These are phyloP conservation scores for Dovyalis caffra DNA, from an alignment of 345 rosid species.

Conservation along the genomic window DNA sequence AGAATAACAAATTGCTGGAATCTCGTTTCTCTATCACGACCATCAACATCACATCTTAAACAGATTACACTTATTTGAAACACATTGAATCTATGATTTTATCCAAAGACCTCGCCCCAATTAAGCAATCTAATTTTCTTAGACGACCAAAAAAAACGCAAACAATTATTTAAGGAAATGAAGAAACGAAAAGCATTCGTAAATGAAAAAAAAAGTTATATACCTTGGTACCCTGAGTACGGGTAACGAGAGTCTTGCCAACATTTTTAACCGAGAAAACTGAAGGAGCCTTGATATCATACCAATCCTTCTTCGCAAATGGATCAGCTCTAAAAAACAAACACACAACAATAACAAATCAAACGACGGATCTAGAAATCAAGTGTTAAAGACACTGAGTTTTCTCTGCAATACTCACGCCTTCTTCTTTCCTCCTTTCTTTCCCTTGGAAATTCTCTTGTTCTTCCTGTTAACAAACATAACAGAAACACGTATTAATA, in stretches of 20 bases:
- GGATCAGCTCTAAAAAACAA: constrained; percentile 65
- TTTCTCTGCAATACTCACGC: constrained; percentile 42
- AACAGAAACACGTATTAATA: not conserved
- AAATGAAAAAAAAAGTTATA: not conserved
- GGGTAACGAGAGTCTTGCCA: constrained; percentile 85
- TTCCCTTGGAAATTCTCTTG: constrained; percentile 97
- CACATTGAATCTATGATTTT: not conserved
- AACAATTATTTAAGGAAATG: not conserved
- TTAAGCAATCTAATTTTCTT: not conserved
- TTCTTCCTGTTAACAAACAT: constrained; percentile 55
- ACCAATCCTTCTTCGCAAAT: constrained; percentile 96
- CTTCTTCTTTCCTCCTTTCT: constrained; percentile 98
- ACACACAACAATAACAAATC: not conserved
- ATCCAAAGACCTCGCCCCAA: not conserved
- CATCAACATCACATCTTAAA: not conserved
- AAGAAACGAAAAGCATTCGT: not conserved
- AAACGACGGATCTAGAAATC: not conserved
- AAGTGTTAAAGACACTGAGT: not conserved
- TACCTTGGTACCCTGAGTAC: constrained; percentile 98
- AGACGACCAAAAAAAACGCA: not conserved
- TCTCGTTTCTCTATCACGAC: not conserved
- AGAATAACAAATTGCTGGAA: not conserved
- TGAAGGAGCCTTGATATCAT: constrained; percentile 92
- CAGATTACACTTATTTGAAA: not conserved
- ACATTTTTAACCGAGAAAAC: constrained; percentile 59